Evolutionary conservation across 352 stramenopile species (phyloP), one percentile per base, ranked within the genome.

Genomic region (Phytophthora pluvialis): DNA sequence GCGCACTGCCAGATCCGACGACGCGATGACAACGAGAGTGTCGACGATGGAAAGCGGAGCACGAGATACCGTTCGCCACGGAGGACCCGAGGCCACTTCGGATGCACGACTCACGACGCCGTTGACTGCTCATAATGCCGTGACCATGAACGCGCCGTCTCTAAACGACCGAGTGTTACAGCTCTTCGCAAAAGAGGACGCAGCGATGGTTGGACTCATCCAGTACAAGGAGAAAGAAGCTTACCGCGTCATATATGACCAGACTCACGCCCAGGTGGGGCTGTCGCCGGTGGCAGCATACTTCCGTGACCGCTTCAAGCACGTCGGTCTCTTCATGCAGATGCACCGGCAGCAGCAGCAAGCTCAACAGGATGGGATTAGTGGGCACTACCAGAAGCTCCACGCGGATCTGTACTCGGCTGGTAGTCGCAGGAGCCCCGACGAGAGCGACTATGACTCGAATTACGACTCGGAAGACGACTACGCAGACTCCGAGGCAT

Each of bases 251-350:
- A 12, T 75, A 16, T 70, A 60, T 12, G 68, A 76, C 5, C 64
- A 85, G n/a, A 70, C 73, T 9, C 76, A 90, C 53, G 71, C 67
- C 1, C 66, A 64, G 21, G 54, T 77, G 15, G 67, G 60, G 5
- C 53, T 93, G n/a, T 89, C 77, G 3, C 77, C 77, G 4, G 60
- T 77, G 1, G 78, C 78, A 0, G 67, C 74, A 44, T 76, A 85
- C 12, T 86, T 92, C 46, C 83, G 83, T 15, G 78, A 88, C 16
- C 75, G 81, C 0, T 89, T 90, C 70, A 92, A 90, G 49, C 80
- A 89, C 60, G 63, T 92, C 8, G 67, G 67, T 13, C 9, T 79
- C 25, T 64, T 90, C 21, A 65, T 79, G 42, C 70, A 89, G 38
- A 63, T 78, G 55, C 73, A 88, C 52, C 56, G 57, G 31, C 58